Percentiles rank a stretch among this genome's conserved stretches.
Evolutionary conservation across 2,329 filamentous ascomycete genomes (phyloP).

Genomic region (Didymella glomerata): DNA sequence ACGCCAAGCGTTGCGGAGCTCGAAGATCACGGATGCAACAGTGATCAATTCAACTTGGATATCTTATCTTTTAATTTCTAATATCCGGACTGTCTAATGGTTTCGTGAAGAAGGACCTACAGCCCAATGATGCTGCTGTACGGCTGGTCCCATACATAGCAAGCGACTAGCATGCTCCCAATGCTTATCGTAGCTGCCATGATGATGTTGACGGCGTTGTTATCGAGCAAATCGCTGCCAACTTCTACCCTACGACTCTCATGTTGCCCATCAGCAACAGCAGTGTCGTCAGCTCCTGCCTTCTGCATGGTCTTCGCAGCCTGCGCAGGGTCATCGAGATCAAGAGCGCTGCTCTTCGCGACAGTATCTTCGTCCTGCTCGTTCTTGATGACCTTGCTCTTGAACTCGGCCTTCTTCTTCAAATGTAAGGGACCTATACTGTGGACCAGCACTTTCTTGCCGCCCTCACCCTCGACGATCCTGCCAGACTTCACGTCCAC

Average conservation of each 20-base stretch:
- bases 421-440: slow-evolving; percentile 42
- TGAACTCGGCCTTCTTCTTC: slow-evolving; percentile 42
- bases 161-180: slow-evolving; percentile 70
- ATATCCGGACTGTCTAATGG: neutral
- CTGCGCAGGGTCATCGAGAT: slow-evolving; percentile 28
- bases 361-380: slow-evolving; percentile 50
- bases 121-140: slow-evolving; percentile 35
- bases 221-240: slow-evolving; percentile 79
- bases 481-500: slow-evolving; percentile 84
- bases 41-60: neutral
- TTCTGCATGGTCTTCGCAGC: slow-evolving; percentile 47
- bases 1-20: neutral
- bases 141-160: slow-evolving; percentile 44
- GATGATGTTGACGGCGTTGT: slow-evolving; percentile 93
- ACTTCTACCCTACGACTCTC: slow-evolving; percentile 67
- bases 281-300: slow-evolving; percentile 34
- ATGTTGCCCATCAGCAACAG: slow-evolving; percentile 48
- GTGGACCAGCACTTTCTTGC: slow-evolving; percentile 62
- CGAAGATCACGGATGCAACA: neutral
- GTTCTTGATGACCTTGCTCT: slow-evolving; percentile 55
- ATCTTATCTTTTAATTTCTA: neutral
- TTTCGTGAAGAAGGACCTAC: slow-evolving; percentile 9
- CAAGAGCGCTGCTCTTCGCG: slow-evolving; percentile 45
- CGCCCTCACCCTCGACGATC: slow-evolving; percentile 86
- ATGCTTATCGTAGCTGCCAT: slow-evolving; percentile 88